Evolutionary conservation across 1,284 basidiomycete species (phyloP).

Genomic region (Sphaerobolus stellatus): DNA sequence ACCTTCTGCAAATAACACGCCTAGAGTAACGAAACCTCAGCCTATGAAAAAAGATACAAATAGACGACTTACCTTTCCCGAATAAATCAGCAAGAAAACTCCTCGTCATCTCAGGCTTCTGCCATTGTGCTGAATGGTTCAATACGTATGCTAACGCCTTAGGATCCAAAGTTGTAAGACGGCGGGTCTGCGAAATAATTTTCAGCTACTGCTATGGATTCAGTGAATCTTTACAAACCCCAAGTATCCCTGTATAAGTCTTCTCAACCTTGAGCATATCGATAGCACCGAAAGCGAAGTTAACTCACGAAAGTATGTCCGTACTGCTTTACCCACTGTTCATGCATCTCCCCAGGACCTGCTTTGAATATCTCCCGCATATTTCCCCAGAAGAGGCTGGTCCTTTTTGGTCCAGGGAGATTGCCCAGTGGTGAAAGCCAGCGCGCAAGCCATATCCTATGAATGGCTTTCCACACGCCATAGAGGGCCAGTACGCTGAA

Average conservation of each 20-base stretch:
- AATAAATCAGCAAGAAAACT: constrained; percentile 40
- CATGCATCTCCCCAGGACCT: constrained; percentile 42
- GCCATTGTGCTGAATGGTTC: constrained; percentile 45
- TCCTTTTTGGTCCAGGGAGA: constrained; percentile 50
- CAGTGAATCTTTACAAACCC: too few relatives aligned
- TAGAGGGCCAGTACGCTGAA: too few relatives aligned
- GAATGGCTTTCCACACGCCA: too few relatives aligned
- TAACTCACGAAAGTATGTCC: constrained; percentile 51
- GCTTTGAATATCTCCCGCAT: constrained; percentile 42
- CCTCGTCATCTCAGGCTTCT: constrained; percentile 42
- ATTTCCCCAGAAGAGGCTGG: constrained; percentile 55
- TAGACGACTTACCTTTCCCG: constrained; percentile 41
- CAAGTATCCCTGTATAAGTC: constrained; percentile 5
- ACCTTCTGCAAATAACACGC: constrained; percentile 46
- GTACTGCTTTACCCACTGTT: constrained; percentile 56
- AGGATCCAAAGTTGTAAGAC: constrained; percentile 47
- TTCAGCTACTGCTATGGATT: not conserved
- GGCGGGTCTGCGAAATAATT: constrained; percentile 30
- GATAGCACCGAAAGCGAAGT: constrained; percentile 21
- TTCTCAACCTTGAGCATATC: not conserved
- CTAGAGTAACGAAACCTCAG: constrained; percentile 20
- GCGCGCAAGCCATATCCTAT: too few relatives aligned
- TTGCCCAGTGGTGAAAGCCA: constrained; percentile 47
- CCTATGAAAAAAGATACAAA: too few relatives aligned
- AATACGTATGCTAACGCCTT: constrained; percentile 52